phyloP scores from a whole-genome alignment of 2,329 filamentous ascomycete species.

The Rutstroemia sp. region DNA sequence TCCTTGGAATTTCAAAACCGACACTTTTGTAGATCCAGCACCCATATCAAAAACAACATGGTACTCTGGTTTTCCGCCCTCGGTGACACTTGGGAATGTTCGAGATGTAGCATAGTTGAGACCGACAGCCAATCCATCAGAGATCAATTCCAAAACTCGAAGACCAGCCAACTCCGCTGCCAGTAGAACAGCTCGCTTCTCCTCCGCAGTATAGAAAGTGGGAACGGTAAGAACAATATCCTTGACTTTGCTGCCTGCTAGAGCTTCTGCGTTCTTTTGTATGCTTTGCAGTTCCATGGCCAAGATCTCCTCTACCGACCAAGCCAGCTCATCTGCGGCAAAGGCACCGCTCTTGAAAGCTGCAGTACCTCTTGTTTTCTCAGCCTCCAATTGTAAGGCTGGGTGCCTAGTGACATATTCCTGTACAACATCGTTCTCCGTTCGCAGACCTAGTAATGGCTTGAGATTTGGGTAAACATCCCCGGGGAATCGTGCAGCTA shows the following conservation, averaged over 20 bases:
- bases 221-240: constrained; percentile 87
- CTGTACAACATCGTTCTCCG: constrained; percentile 52
- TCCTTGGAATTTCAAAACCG: constrained; percentile 82
- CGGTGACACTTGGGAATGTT: constrained; percentile 76
- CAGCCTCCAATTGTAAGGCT: constrained; percentile 59
- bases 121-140: constrained; percentile 85
- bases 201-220: constrained; percentile 81
- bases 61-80: constrained; percentile 80
- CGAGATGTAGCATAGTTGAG: constrained; percentile 91
- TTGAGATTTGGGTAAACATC: constrained; percentile 96
- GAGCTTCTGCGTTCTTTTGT: constrained; percentile 74
- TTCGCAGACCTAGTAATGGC: constrained; percentile 69
- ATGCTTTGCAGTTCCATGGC: constrained; percentile 95
- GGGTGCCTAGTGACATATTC: constrained; percentile 74
- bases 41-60: constrained; percentile 98
- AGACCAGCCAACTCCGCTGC: constrained; percentile 84
- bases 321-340: constrained; percentile 51
- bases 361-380: constrained; percentile 57
- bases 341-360: constrained; percentile 75
- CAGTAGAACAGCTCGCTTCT: constrained; percentile 77
- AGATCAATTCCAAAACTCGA: constrained; percentile 76
- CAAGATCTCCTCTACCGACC: constrained; percentile 85
- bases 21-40: constrained; percentile 86
- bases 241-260: constrained; percentile 69
- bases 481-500: constrained; percentile 79